Conservation (phyloP, 2,329 filamentous ascomycete species). For the Cladosporium cucumerinum region DNA sequence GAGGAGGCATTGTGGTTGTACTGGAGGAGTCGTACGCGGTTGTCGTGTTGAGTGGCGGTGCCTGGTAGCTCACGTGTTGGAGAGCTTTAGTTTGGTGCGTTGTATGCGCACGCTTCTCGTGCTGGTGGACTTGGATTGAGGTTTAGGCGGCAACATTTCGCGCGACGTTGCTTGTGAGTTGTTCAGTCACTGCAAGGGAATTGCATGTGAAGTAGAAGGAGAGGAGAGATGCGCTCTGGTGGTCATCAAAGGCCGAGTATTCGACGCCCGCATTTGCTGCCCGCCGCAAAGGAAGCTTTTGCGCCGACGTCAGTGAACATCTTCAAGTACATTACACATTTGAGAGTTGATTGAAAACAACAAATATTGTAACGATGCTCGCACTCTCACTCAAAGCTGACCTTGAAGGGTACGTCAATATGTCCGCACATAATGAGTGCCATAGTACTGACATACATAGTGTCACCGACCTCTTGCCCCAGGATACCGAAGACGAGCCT, state of each 20-base stretch:
- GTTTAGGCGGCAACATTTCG: constrained; percentile 3
- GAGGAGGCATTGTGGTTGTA: constrained; percentile 25
- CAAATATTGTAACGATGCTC: constrained; percentile 53
- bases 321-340: neutral
- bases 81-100: constrained; percentile 18
- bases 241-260: neutral
- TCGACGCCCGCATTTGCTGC: neutral
- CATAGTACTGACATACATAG: constrained; percentile 47
- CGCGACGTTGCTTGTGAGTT: neutral
- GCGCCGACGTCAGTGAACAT: constrained; percentile 1
- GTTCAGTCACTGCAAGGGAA: neutral
- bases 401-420: constrained; percentile 56
- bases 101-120: constrained; percentile 18
- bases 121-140: neutral
- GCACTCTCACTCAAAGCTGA: constrained; percentile 66
- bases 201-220: neutral
- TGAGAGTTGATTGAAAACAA: neutral
- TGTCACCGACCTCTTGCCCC: constrained; percentile 82
- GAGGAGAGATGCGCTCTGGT: neutral
- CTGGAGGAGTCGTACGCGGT: neutral
- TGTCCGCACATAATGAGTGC: no score
- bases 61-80: constrained; percentile 17
- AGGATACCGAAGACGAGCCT: constrained; percentile 74
- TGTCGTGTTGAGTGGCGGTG: constrained; percentile 11
- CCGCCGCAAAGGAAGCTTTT: constrained; percentile 6